Evolutionary conservation across 768 basidiomycete genomes (phyloP).

Genomic region (Podaxis sp.): DNA sequence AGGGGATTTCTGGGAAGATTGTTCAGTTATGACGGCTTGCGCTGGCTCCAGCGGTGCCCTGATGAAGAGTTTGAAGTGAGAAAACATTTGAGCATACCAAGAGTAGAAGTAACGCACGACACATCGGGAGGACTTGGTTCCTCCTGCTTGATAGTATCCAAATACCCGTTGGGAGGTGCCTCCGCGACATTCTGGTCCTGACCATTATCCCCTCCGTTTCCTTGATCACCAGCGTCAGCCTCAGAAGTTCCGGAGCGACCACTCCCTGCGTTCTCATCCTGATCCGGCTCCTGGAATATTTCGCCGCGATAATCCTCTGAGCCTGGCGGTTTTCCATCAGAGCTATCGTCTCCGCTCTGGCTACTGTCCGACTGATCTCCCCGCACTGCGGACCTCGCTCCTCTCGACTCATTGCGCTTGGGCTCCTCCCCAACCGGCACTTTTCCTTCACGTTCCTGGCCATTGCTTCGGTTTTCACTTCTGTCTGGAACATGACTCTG

Average conservation of each 20-base stretch:
- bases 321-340: not conserved
- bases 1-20: not conserved
- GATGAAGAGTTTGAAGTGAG: not conserved
- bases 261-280: not conserved
- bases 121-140: not conserved
- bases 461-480: not conserved
- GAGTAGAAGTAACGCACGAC: not conserved
- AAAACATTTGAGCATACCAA: not conserved
- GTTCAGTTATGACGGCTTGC: not conserved
- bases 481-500: not conserved
- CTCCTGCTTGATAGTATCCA: not conserved
- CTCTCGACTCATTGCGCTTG: not conserved
- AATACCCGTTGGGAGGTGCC: not conserved
- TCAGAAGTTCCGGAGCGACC: not conserved
- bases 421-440: not conserved
- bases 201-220: not conserved
- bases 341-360: not conserved
- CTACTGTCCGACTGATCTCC: not conserved
- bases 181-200: not conserved
- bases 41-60: not conserved
- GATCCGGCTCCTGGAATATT: not conserved
- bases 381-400: not conserved
- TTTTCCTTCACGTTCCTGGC: not conserved
- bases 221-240: not conserved
- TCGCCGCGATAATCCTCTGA: constrained; percentile 14